A percentile compares a stretch with the other conserved stretches of the same genome.
Evolutionary conservation across 2,329 filamentous ascomycete genomes (phyloP).

Genomic region (Epichloe aotearoae): DNA sequence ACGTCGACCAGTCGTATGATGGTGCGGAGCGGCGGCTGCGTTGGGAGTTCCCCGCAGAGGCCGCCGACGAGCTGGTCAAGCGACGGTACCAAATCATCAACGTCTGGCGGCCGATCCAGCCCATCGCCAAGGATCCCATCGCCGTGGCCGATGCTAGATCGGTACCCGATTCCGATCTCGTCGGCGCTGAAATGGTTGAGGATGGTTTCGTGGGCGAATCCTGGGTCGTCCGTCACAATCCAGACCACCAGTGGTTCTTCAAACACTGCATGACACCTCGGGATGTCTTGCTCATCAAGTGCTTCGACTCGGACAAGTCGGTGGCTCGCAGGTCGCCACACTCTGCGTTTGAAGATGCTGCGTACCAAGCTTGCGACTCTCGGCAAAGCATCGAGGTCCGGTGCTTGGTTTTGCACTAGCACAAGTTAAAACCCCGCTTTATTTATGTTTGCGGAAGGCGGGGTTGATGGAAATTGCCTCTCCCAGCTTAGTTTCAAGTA

Average conservation of each 20-base stretch:
- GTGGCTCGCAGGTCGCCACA: slow-evolving; percentile 41
- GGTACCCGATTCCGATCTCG: slow-evolving; percentile 36
- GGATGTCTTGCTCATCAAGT: slow-evolving; percentile 47
- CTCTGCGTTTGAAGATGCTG: slow-evolving; percentile 36
- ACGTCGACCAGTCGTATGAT: slow-evolving; percentile 42
- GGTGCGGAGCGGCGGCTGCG: slow-evolving; percentile 20
- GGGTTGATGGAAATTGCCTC: background rate
- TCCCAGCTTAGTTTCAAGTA: too few relatives aligned
- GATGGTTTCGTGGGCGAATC: slow-evolving; percentile 36
- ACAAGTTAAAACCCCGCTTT: too few relatives aligned
- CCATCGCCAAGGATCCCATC: slow-evolving; percentile 33
- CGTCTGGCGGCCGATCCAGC: slow-evolving; percentile 26
- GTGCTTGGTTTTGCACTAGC: slow-evolving; percentile 47
- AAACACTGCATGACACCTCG: slow-evolving; percentile 35
- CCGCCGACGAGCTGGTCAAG: slow-evolving; percentile 22
- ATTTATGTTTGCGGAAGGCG: background rate
- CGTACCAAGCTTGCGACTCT: slow-evolving; percentile 39
- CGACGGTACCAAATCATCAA: slow-evolving; percentile 41
- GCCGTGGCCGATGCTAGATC: slow-evolving; percentile 37
- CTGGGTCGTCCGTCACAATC: slow-evolving; percentile 28
- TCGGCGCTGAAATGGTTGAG: slow-evolving; percentile 36
- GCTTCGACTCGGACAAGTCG: slow-evolving; percentile 46
- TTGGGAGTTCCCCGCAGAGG: slow-evolving; percentile 31
- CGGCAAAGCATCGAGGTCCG: slow-evolving; percentile 53
- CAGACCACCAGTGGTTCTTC: slow-evolving; percentile 38